Percentiles rank a stretch among this genome's conserved stretches.
These are phyloP conservation scores for Gypsophila paniculata DNA, from an alignment of 179 eudicot species.

Conservation along the genomic window DNA sequence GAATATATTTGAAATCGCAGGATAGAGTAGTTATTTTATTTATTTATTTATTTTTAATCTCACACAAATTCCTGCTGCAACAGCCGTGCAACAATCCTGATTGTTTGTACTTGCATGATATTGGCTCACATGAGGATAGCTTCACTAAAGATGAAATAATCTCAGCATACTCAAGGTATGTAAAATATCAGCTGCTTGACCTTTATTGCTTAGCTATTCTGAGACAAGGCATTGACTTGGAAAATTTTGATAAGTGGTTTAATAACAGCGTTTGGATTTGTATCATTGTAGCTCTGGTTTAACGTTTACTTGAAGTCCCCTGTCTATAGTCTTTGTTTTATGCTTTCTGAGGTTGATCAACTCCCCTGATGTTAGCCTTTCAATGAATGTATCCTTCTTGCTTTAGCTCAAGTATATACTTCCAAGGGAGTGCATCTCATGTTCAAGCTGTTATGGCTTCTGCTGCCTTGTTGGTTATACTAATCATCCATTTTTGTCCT, in stretches of 20 bases:
- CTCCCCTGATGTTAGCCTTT: background rate
- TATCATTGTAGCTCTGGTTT: background rate
- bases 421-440: background rate
- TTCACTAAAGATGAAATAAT: slow-evolving; percentile 89
- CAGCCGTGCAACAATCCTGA: slow-evolving; percentile 92
- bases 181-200: background rate
- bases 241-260: background rate
- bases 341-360: background rate
- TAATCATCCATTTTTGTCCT: background rate
- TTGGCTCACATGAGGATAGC: slow-evolving; percentile 95
- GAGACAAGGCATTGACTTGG: background rate
- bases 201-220: background rate
- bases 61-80: slow-evolving; percentile 18
- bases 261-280: background rate
- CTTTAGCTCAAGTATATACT: background rate
- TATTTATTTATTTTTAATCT: background rate
- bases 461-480: background rate
- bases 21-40: background rate
- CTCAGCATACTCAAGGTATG: slow-evolving; percentile 79
- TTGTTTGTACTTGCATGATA: slow-evolving; percentile 84
- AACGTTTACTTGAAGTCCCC: background rate
- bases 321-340: background rate
- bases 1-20: background rate
- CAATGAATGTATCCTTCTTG: background rate
- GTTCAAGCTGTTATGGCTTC: background rate